phyloP scores from a whole-genome alignment of 495 filamentous ascomycete species.

The Halenospora varia region DNA sequence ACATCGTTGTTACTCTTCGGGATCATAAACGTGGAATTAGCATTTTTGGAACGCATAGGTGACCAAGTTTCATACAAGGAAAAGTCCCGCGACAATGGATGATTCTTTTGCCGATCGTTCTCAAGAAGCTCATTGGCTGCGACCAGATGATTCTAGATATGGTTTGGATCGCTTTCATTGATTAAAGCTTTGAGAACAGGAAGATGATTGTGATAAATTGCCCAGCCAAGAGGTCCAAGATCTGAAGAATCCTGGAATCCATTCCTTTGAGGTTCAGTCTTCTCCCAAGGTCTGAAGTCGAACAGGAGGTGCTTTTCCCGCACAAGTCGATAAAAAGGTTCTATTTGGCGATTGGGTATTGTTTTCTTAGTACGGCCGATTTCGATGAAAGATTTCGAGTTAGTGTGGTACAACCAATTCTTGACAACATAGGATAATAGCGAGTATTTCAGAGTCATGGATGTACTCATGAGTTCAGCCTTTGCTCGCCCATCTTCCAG shows the following conservation, averaged over 20 bases:
- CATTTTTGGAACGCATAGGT: too few species aligned
- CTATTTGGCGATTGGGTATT: background rate
- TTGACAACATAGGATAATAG: background rate
- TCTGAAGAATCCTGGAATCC: background rate
- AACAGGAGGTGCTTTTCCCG: background rate
- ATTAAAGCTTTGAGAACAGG: too few species aligned
- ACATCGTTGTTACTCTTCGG: too few species aligned
- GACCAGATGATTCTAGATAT: too few species aligned
- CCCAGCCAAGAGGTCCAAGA: background rate
- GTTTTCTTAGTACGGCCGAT: too few species aligned
- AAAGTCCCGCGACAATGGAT: too few species aligned
- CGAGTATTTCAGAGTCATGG: background rate
- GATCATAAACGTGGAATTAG: too few species aligned
- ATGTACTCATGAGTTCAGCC: background rate
- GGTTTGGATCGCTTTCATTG: too few species aligned
- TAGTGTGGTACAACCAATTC: constrained; percentile 3
- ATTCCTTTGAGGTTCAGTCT: background rate
- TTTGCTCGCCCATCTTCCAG: background rate
- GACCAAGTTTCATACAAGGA: too few species aligned
- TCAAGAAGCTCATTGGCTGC: too few species aligned
- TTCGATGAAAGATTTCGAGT: background rate
- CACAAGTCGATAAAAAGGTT: background rate
- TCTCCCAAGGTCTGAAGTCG: background rate
- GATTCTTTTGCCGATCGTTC: too few species aligned
- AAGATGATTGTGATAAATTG: background rate